Percentiles rank a stretch among this genome's conserved stretches.
phyloP scores from a whole-genome alignment of 768 basidiomycete genomes.

The Crepidotus variabilis region DNA sequence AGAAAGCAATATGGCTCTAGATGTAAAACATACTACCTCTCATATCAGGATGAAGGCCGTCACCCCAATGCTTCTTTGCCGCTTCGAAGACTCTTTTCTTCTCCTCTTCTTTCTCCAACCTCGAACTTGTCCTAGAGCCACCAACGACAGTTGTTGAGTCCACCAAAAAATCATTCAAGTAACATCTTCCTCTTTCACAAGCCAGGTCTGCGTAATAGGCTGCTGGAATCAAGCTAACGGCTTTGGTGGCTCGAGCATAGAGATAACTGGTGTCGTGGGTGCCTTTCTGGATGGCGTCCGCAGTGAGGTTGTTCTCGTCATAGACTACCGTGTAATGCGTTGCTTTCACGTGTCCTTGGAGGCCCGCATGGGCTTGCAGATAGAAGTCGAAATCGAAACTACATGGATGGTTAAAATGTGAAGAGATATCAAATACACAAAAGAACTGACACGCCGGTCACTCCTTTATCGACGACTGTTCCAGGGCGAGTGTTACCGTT shows the following conservation, averaged over 20 bases:
- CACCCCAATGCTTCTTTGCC: conserved; percentile 48
- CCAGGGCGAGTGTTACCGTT: conserved; percentile 81
- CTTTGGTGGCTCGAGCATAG: conserved; percentile 80
- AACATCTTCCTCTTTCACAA: conserved; percentile 75
- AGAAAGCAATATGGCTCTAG: too few relatives aligned
- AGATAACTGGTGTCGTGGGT: conserved; percentile 68
- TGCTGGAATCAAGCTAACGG: conserved; percentile 76
- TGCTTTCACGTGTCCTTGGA: conserved; percentile 67
- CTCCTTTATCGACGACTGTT: conserved; percentile 76
- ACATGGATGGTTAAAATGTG: conserved; percentile 12
- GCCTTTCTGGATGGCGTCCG: conserved; percentile 73
- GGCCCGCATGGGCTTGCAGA: conserved; percentile 70
- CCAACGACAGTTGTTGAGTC: conserved; percentile 39
- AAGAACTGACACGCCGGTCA: conserved; percentile 58
- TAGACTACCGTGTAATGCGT: conserved; percentile 82
- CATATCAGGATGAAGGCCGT: conserved; percentile 53
- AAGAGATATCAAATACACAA: background rate
- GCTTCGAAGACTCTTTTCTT: conserved; percentile 36
- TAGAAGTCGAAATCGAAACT: conserved; percentile 68
- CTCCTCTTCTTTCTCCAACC: conserved; percentile 33
- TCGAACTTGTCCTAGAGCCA: conserved; percentile 21
- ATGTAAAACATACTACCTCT: conserved; percentile 76
- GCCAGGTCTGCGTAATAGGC: conserved; percentile 83
- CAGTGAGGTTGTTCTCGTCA: conserved; percentile 66
- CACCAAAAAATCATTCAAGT: conserved; percentile 68